Evolutionary conservation across 495 filamentous ascomycete species (phyloP).

Genomic region (Corynascus novoguineensis): DNA sequence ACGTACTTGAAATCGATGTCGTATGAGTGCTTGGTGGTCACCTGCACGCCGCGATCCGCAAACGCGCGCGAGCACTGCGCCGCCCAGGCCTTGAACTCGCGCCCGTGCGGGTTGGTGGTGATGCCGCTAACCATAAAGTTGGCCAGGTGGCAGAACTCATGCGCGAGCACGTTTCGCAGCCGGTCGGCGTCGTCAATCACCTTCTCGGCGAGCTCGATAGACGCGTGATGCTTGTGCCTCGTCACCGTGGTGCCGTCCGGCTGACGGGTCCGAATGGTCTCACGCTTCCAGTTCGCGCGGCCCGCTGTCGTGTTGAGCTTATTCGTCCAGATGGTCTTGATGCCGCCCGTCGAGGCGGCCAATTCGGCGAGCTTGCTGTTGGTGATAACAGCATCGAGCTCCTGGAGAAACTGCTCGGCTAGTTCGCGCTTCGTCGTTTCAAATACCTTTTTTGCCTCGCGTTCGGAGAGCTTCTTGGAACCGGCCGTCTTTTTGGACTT

Average conservation of each 20-base stretch:
- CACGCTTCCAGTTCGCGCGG: constrained; percentile 72
- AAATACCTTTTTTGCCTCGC: constrained; percentile 50
- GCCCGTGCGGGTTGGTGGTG: constrained; percentile 68
- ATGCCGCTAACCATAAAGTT: constrained; percentile 75
- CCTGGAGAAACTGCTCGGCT: constrained; percentile 61
- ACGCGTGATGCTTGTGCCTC: constrained; percentile 56
- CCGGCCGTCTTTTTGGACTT: constrained; percentile 18
- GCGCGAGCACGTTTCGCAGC: constrained; percentile 78
- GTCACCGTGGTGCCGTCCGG: constrained; percentile 4
- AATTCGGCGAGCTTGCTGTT: constrained; percentile 55
- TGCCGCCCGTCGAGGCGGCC: constrained; percentile 63
- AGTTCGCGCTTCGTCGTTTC: constrained; percentile 58
- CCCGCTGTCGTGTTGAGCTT: constrained; percentile 84
- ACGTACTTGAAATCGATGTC: constrained; percentile 84
- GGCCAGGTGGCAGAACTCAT: constrained; percentile 92
- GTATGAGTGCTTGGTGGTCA: constrained; percentile 85
- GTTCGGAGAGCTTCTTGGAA: constrained; percentile 53
- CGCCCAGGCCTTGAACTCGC: constrained; percentile 74
- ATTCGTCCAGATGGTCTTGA: constrained; percentile 77
- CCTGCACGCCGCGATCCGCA: constrained; percentile 50
- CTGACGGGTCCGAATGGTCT: constrained; percentile 40
- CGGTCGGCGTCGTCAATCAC: constrained; percentile 74
- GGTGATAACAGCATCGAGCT: constrained; percentile 66
- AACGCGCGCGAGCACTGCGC: constrained; percentile 33
- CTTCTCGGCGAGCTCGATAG: constrained; percentile 82